Conservation (phyloP, 495 filamentous ascomycete species). For the Hyaloscypha bicolor region DNA sequence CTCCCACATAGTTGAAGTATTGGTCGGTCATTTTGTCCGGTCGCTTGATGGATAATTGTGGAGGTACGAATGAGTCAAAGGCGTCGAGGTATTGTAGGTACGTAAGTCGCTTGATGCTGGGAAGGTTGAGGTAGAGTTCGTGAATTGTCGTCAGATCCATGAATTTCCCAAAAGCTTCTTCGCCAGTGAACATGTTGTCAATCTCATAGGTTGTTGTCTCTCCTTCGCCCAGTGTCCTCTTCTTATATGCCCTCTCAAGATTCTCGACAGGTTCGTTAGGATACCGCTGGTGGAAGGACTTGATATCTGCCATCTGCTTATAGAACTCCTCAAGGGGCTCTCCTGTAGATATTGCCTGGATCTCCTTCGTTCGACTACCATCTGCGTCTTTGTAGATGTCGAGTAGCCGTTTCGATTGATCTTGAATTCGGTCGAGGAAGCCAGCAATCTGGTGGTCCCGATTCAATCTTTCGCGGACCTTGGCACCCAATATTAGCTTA, state of each 20-base stretch:
- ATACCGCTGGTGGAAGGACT: slow-evolving; percentile 85
- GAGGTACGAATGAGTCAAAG: slow-evolving; percentile 83
- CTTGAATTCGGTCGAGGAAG: slow-evolving; percentile 82
- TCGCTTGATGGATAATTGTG: slow-evolving; percentile 68
- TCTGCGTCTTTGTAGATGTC: slow-evolving; percentile 84
- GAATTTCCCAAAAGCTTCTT: slow-evolving; percentile 88
- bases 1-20: slow-evolving; percentile 88
- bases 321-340: slow-evolving; percentile 94
- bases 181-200: slow-evolving; percentile 92
- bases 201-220: slow-evolving; percentile 66
- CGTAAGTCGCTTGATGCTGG: slow-evolving; percentile 75
- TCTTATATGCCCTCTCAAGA: slow-evolving; percentile 88
- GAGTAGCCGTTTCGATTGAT: slow-evolving; percentile 78
- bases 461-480: slow-evolving; percentile 84
- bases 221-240: slow-evolving; percentile 65
- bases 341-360: slow-evolving; percentile 80
- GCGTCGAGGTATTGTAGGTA: slow-evolving; percentile 90
- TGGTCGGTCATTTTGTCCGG: slow-evolving; percentile 84
- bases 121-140: slow-evolving; percentile 88
- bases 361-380: slow-evolving; percentile 70
- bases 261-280: slow-evolving; percentile 96
- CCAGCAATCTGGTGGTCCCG: slow-evolving; percentile 91
- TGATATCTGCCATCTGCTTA: slow-evolving; percentile 77
- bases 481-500: slow-evolving; percentile 29
- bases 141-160: slow-evolving; percentile 84